Conservation (phyloP, 495 filamentous ascomycete genomes). For the Aspergillus sclerotioniger region DNA sequence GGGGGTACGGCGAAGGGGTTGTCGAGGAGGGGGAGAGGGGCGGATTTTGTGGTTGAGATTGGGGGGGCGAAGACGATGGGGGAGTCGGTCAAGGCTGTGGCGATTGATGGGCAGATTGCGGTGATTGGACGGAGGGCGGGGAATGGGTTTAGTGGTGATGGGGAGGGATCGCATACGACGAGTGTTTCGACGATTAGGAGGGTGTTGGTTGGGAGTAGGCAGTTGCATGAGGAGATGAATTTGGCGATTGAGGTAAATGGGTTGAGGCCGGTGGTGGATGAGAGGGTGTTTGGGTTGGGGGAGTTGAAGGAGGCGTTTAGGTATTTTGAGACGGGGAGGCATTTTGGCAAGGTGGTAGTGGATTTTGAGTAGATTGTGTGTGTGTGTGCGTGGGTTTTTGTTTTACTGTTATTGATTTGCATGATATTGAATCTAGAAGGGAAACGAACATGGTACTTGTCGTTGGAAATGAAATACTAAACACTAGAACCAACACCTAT, state of each 20-base stretch:
- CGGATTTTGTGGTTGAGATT: constrained; percentile 58
- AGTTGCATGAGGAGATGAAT: constrained; percentile 10
- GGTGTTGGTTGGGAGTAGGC: constrained; percentile 3
- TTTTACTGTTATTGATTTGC: too few species aligned
- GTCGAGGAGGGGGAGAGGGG: constrained; percentile 53
- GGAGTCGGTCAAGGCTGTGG: constrained; percentile 12
- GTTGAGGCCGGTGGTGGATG: too few species aligned
- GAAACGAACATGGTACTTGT: too few species aligned
- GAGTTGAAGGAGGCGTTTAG: too few species aligned
- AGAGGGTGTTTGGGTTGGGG: too few species aligned
- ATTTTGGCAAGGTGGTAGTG: too few species aligned
- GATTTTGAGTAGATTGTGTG: too few species aligned
- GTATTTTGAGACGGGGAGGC: too few species aligned
- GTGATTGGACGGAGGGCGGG: constrained; percentile 2
- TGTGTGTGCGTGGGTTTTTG: too few species aligned
- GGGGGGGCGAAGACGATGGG: constrained; percentile 42
- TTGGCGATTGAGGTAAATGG: constrained; percentile 3
- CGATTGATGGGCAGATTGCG: constrained; percentile 1
- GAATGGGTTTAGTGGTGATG: not conserved
- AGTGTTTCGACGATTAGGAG: not conserved
- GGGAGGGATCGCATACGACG: not conserved
- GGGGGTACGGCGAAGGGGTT: constrained; percentile 55
- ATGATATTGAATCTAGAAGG: too few species aligned
- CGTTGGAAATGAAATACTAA: too few species aligned
- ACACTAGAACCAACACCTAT: not conserved